Conservation (phyloP, 306 rosid genomes). For the Chamaecrista fasciculata region DNA sequence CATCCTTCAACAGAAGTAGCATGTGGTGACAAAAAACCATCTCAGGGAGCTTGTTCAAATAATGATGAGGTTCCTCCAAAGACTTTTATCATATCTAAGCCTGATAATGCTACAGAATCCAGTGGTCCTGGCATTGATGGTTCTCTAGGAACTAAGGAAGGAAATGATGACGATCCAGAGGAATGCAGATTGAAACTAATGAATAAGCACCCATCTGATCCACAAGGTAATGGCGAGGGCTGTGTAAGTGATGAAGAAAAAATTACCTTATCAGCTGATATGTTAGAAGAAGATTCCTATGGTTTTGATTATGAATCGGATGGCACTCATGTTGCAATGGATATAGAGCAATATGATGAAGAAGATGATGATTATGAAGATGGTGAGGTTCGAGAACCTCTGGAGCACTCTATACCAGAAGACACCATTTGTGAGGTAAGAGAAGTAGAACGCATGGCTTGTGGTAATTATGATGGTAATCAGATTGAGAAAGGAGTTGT, state of each 20-base stretch:
- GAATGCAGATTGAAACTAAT: conserved; percentile 40
- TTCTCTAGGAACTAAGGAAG: conserved; percentile 32
- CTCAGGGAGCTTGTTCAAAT: conserved; percentile 35
- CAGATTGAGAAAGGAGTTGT: conserved; percentile 36
- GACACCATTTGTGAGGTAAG: conserved; percentile 52
- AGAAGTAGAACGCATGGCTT: conserved; percentile 43
- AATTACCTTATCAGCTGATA: conserved; percentile 59
- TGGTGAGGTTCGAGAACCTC: conserved; percentile 75
- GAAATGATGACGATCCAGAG: conserved; percentile 27
- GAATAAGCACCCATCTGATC: conserved; percentile 37
- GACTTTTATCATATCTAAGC: conserved; percentile 27
- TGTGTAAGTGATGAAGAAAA: conserved; percentile 80
- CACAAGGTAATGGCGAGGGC: conserved; percentile 49
- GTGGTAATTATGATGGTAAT: conserved; percentile 34
- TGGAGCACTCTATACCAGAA: conserved; percentile 37
- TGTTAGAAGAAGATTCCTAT: conserved; percentile 61
- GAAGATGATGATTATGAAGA: conserved; percentile 85
- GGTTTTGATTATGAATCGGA: conserved; percentile 79
- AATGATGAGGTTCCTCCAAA: conserved; percentile 33
- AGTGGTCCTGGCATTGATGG: conserved; percentile 28
- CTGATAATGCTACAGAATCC: conserved; percentile 32
- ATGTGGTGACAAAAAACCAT: conserved; percentile 25
- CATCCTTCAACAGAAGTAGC: conserved; percentile 12
- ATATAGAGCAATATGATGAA: conserved; percentile 40
- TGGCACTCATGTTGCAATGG: conserved; percentile 54